phyloP scores from a whole-genome alignment of 2,329 filamentous ascomycete genomes.

The Aureobasidium lini region DNA sequence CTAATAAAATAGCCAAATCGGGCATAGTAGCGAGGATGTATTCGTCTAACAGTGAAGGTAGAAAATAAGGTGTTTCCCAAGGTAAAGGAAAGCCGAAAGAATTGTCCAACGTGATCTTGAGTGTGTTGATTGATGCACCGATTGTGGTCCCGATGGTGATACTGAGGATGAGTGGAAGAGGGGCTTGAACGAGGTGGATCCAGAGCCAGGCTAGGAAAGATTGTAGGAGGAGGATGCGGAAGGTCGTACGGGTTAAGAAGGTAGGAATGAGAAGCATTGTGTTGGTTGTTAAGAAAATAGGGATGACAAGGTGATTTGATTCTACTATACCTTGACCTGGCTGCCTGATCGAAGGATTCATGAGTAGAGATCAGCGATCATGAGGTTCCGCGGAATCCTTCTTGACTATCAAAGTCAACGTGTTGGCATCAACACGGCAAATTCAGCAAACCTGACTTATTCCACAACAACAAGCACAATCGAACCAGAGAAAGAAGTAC shows the following conservation, averaged over 20 bases:
- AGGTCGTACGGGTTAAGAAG: not conserved
- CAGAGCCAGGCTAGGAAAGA: not conserved
- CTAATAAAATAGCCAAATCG: not conserved
- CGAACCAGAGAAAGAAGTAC: too few species aligned
- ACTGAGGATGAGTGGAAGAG: not conserved
- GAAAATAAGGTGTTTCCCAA: constrained; percentile 1
- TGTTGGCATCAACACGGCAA: too few species aligned
- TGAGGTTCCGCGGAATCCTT: too few species aligned
- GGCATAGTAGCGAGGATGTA: constrained; percentile 4
- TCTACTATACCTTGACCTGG: too few species aligned
- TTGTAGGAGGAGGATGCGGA: not conserved
- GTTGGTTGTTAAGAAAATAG: too few species aligned
- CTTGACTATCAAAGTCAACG: too few species aligned
- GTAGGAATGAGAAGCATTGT: not conserved
- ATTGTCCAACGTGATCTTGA: not conserved
- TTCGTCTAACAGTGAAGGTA: not conserved
- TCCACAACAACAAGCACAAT: too few species aligned
- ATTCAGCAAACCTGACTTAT: too few species aligned
- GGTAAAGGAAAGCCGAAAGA: not conserved
- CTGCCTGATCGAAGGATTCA: too few species aligned
- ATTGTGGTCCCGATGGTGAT: not conserved
- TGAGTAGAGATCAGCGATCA: too few species aligned
- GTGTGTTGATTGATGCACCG: not conserved
- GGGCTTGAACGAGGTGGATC: not conserved
- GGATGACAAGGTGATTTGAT: too few species aligned